Percentiles rank a stretch among this genome's conserved stretches.
phyloP scores from a whole-genome alignment of 352 stramenopile genomes.

The Phytophthora citrophthora region DNA sequence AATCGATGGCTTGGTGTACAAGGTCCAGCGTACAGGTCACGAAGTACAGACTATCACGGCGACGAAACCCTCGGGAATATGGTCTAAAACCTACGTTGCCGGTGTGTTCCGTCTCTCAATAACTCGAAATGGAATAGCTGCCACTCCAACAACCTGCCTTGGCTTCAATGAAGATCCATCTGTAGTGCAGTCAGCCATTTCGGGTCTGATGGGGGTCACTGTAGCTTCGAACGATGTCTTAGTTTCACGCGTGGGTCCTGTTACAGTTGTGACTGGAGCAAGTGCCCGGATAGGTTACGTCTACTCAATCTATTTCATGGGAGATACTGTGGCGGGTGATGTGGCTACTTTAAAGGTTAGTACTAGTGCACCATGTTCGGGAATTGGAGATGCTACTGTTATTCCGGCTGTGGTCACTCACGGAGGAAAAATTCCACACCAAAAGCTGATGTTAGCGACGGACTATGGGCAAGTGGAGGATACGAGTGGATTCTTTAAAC shows the following conservation, averaged over 20 bases:
- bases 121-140: slow-evolving; percentile 35
- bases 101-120: slow-evolving; percentile 54
- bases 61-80: slow-evolving; percentile 39
- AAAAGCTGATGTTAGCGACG: slow-evolving; percentile 82
- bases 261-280: slow-evolving; percentile 35
- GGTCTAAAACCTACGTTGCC: slow-evolving; percentile 14
- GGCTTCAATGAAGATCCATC: slow-evolving; percentile 37
- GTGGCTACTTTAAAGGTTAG: slow-evolving; percentile 51
- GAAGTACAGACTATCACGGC: slow-evolving; percentile 89
- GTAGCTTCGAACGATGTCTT: slow-evolving; percentile 54
- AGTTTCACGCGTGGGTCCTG: slow-evolving; percentile 57
- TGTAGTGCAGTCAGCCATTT: slow-evolving; percentile 19
- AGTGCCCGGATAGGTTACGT: slow-evolving; percentile 66
- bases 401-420: slow-evolving; percentile 62
- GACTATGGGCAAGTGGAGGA: slow-evolving; percentile 79
- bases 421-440: slow-evolving; percentile 81
- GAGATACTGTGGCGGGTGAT: slow-evolving; percentile 82
- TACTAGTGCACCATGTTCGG: slow-evolving; percentile 22
- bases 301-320: slow-evolving; percentile 94
- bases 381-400: slow-evolving; percentile 33
- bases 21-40: slow-evolving; percentile 85
- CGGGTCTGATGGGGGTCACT: background rate
- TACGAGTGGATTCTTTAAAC: slow-evolving; percentile 57
- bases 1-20: slow-evolving; percentile 90
- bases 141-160: slow-evolving; percentile 48